Conservation (phyloP, 305 asterid species). For the Plantago lanceolata region DNA sequence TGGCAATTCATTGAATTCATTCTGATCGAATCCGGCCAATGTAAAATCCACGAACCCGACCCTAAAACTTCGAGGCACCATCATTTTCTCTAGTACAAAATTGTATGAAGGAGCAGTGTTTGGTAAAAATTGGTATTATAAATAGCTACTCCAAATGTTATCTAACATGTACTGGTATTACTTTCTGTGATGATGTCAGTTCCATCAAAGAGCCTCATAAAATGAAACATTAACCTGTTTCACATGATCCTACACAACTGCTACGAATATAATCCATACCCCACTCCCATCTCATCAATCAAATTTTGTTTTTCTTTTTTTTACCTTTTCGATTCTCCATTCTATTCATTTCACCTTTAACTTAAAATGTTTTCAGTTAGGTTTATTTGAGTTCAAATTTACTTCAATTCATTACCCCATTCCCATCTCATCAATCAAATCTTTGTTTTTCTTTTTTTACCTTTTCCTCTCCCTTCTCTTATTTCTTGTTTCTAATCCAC, state of each 20-base stretch:
- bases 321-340: conserved; percentile 18
- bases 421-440: conserved; percentile 65
- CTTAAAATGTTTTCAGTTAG: too few relatives aligned
- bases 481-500: neutral
- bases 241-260: conserved; percentile 32
- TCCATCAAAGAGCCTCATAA: conserved; percentile 26
- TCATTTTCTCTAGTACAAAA: too few relatives aligned
- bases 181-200: conserved; percentile 19
- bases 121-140: too few relatives aligned
- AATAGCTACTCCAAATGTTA: too few relatives aligned
- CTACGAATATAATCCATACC: conserved; percentile 28
- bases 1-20: too few relatives aligned
- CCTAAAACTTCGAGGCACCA: too few relatives aligned
- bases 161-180: too few relatives aligned
- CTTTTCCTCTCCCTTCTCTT: conserved; percentile 17
- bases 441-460: conserved; percentile 30
- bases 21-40: too few relatives aligned
- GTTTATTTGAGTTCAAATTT: too few relatives aligned
- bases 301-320: conserved; percentile 35
- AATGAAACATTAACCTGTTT: conserved; percentile 25
- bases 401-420: too few relatives aligned
- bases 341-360: conserved; percentile 6
- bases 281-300: conserved; percentile 65
- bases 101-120: too few relatives aligned
- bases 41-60: too few relatives aligned